Evolutionary conservation across 2,329 filamentous ascomycete genomes (phyloP).

Genomic region (Anthostomella pinea): DNA sequence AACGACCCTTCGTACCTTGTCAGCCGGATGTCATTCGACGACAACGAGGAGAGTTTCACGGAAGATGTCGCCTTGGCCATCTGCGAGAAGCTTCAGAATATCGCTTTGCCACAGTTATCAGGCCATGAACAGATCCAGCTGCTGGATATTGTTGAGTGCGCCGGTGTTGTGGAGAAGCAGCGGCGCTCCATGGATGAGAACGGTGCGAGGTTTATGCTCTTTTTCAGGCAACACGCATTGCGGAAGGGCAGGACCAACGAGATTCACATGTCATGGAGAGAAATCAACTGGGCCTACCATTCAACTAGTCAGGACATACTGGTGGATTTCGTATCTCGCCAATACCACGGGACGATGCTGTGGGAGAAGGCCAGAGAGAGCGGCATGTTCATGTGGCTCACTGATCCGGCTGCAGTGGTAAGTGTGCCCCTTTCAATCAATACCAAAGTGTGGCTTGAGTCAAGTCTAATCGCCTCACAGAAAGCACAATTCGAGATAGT

Average conservation of each 20-base stretch:
- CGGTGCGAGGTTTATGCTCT: conserved; percentile 81
- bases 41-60: conserved; percentile 63
- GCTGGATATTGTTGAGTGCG: conserved; percentile 80
- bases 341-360: conserved; percentile 74
- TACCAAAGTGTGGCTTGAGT: too few relatives aligned
- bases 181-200: conserved; percentile 88
- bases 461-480: conserved; percentile 37
- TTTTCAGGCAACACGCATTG: conserved; percentile 78
- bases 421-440: conserved; percentile 33
- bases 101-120: conserved; percentile 76
- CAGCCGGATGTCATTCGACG: conserved; percentile 37
- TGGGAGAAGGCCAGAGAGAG: conserved; percentile 86
- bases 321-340: conserved; percentile 74
- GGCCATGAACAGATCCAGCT: conserved; percentile 84
- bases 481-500: conserved; percentile 82
- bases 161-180: conserved; percentile 80
- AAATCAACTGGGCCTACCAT: conserved; percentile 84
- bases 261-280: conserved; percentile 69
- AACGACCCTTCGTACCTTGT: conserved; percentile 39
- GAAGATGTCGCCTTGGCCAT: conserved; percentile 68
- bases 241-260: conserved; percentile 63
- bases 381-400: conserved; percentile 94
- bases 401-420: conserved; percentile 73
- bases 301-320: conserved; percentile 87
- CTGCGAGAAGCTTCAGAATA: conserved; percentile 71